Conservation (phyloP, 2,329 filamentous ascomycete species). For the Colletotrichum liaoningense region DNA sequence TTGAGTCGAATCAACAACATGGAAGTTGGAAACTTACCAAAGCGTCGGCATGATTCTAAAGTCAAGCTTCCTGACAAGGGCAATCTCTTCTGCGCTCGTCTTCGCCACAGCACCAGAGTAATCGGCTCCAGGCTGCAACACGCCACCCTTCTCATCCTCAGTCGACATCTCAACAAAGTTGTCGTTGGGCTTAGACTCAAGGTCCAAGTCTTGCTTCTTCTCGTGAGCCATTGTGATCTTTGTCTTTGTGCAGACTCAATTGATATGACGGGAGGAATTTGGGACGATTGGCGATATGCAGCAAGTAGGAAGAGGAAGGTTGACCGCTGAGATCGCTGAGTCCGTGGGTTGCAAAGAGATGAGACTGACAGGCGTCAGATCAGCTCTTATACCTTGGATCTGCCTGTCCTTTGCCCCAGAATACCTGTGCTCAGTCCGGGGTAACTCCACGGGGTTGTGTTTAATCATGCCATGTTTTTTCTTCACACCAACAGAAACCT, state of each 20-base stretch:
- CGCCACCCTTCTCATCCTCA: conserved; percentile 38
- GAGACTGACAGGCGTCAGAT: conserved; percentile 1
- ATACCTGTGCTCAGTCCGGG: conserved; percentile 8
- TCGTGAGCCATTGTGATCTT: conserved; percentile 8
- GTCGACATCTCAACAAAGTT: conserved; percentile 40
- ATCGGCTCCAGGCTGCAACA: conserved; percentile 41
- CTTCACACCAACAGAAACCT: background rate
- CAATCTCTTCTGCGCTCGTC: conserved; percentile 47
- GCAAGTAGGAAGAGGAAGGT: background rate
- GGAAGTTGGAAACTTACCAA: conserved; percentile 37
- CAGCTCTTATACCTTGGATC: conserved; percentile 10
- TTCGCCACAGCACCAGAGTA: conserved; percentile 49
- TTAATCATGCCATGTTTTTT: conserved; percentile 8
- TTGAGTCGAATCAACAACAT: accelerated
- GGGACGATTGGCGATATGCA: background rate
- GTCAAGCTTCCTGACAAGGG: conserved; percentile 50
- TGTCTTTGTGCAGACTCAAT: background rate
- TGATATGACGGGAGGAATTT: background rate
- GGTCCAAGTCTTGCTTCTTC: conserved; percentile 24
- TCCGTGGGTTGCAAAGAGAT: conserved; percentile 1
- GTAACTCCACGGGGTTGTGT: conserved; percentile 24
- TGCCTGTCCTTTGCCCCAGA: background rate
- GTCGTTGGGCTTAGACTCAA: conserved; percentile 41
- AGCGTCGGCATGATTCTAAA: conserved; percentile 53
- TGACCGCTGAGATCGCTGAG: background rate